phyloP scores from a whole-genome alignment of 768 basidiomycete species.

The Austroboletus eburneus region DNA sequence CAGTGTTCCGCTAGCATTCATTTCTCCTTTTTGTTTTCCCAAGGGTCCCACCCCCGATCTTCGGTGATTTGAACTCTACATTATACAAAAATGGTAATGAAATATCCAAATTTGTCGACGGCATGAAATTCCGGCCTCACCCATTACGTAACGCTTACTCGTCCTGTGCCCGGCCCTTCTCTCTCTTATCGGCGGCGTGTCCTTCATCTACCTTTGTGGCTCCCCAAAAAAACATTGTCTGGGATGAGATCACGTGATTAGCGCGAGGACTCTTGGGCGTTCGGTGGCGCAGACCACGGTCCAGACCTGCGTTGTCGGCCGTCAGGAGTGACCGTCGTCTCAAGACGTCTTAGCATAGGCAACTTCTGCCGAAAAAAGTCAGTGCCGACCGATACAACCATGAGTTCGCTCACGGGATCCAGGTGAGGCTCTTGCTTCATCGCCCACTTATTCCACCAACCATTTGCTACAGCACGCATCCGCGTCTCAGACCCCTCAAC shows the following conservation, averaged over 20 bases:
- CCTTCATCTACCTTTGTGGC: slow-evolving; percentile 7
- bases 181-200: no score
- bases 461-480: slow-evolving; percentile 39
- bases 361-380: slow-evolving; percentile 26
- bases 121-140: slow-evolving; percentile 2
- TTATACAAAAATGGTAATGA: slow-evolving; percentile 20
- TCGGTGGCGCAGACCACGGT: slow-evolving; percentile 25
- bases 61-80: slow-evolving; percentile 25
- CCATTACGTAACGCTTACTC: slow-evolving; percentile 12
- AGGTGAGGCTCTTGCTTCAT: slow-evolving; percentile 22
- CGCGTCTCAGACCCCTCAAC: slow-evolving; percentile 27
- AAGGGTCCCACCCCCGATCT: slow-evolving; percentile 12
- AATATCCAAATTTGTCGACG: slow-evolving; percentile 21
- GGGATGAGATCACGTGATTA: slow-evolving; percentile 15
- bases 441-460: slow-evolving; percentile 53
- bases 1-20: no score
- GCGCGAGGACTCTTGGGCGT: slow-evolving; percentile 16
- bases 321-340: slow-evolving; percentile 45
- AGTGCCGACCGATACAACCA: slow-evolving; percentile 7
- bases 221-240: slow-evolving; percentile 7
- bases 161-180: slow-evolving; percentile 1
- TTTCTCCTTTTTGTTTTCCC: neutral
- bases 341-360: slow-evolving; percentile 37
- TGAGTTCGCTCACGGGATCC: slow-evolving; percentile 17
- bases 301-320: slow-evolving; percentile 35